These are phyloP conservation scores for Boletellus deceptivus DNA, from an alignment of 1,284 basidiomycete genomes.

Conservation along the genomic window DNA sequence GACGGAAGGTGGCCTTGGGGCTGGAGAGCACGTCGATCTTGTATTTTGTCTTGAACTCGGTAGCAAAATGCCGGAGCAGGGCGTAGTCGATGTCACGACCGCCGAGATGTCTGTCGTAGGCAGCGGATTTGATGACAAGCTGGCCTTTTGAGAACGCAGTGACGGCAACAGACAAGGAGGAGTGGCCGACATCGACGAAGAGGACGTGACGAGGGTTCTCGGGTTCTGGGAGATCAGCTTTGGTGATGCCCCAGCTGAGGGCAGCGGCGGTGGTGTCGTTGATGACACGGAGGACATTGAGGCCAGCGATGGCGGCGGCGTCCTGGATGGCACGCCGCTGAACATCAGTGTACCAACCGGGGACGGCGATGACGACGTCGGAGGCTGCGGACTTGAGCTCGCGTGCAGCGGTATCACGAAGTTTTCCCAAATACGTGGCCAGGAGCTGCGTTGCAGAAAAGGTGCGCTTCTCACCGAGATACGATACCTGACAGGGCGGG, in stretches of 20 bases:
- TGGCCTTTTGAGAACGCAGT: slow-evolving; percentile 92
- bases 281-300: slow-evolving; percentile 89
- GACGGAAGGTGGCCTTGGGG: slow-evolving; percentile 90
- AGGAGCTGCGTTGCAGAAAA: slow-evolving; percentile 88
- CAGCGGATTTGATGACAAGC: slow-evolving; percentile 80
- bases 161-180: slow-evolving; percentile 79
- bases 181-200: slow-evolving; percentile 93
- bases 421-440: slow-evolving; percentile 83
- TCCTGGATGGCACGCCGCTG: slow-evolving; percentile 88
- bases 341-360: slow-evolving; percentile 91
- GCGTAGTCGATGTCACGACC: slow-evolving; percentile 92
- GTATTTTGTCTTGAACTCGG: slow-evolving; percentile 91
- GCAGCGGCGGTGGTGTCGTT: slow-evolving; percentile 93
- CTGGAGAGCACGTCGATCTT: slow-evolving; percentile 90
- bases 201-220: slow-evolving; percentile 83
- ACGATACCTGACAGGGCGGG: slow-evolving; percentile 63
- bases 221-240: slow-evolving; percentile 83
- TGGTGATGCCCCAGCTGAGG: slow-evolving; percentile 95
- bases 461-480: slow-evolving; percentile 73
- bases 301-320: slow-evolving; percentile 82
- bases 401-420: slow-evolving; percentile 78
- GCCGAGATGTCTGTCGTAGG: slow-evolving; percentile 88
- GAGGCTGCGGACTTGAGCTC: slow-evolving; percentile 86
- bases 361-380: slow-evolving; percentile 91
- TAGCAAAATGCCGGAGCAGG: slow-evolving; percentile 82